Base-by-base conservation (phyloP, 768 basidiomycete genomes). In the Psilocybe cubensis region DNA sequence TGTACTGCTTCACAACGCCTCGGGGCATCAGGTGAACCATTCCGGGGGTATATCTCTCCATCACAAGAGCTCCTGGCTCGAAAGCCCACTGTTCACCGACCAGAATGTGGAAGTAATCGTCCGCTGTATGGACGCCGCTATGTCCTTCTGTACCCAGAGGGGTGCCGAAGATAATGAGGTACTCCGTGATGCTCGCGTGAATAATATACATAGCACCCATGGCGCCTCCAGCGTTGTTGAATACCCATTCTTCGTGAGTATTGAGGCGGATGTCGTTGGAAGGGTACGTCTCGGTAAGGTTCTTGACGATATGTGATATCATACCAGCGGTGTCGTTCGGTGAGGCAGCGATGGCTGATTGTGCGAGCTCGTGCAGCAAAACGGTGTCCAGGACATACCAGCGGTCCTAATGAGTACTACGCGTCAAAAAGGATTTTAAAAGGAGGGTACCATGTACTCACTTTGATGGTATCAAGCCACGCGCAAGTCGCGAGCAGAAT, bases 121-220 rank as follows among this genome's bases (percentile, higher is more conserved):
- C 97, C 1, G 96, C 95, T 1, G 93, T 92, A 71, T 98, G 96
- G 54, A 96, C 64, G 7, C 97, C 97, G 12, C 88, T 84, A 69
- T 98, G 97, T 2, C 97, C 97, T 75, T 99, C 97, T 2, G 96
- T 98, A 9, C 97, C 97, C 9, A 98, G 80, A 0, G 97, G 94
- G 0, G 96, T 96, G 3, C 97, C 96, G 62, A 97, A 97, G 64
- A 98, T 89, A 70, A 94, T 94, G 63, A 94, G 83, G 76, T 96
- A 99, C 77, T 99, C 97, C 9, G 96, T 98, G 66, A 99, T 88
- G 74, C 87, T 90, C 17, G 96, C 94, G 67, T 98, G 97, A 62
- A 98, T 92, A 74, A 98, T 83, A 72, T 95, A 97, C 96, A 99
- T 98, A 29, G 89, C 89, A 41, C 95, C 95, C 96, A 96, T 98